Evolutionary conservation across 495 filamentous ascomycete genomes (phyloP), one percentile per base, ranked within the genome.

Genomic region (Neurospora discreta): DNA sequence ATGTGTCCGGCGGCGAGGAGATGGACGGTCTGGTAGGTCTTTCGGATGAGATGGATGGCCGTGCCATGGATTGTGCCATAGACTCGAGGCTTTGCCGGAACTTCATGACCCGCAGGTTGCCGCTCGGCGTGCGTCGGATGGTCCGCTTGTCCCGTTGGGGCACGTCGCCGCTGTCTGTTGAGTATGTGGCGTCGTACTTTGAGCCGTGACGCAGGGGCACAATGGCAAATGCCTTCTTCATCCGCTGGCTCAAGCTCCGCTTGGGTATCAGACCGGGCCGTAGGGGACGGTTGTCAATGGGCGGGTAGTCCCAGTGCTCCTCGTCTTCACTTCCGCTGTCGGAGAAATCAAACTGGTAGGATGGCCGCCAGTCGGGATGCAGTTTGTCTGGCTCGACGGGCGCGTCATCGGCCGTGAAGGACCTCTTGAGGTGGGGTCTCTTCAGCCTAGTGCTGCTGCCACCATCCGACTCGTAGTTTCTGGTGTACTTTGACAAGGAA

Each of bases 341-440:
- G 7, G 86, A 81, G 71, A 90, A 88, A 39, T 92, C 90, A 85
- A 88, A 91, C 26, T 65, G 52, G 77, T 92, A 92, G 33, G 88
- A 68, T 5, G 93, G 92, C 36, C 89, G 87, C 93, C 94, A 97
- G 80, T 91, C 91, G 1, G 93, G 92, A 76, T 95, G 91, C 6
- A 94, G 82, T 68, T 86, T 88, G 69, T 84, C 85, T 42, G 86
- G 84, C 69, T 88, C 86, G 2, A 79, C 68, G 16, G 83, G 85
- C 41, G 73, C 71, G 41, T 83, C 81, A 39, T 83, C 82, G 1
- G 80, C 75, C 9, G 82, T 81, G 0, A 82, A 81, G 71, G 82
- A 82, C 16, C 80, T 74, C 30, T 69, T 74, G 26, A 75, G 58
- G 8, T 72, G 72, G 6, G 74, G 77, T 42, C 87, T 82, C 70